Evolutionary conservation across 2,329 filamentous ascomycete species (phyloP).

Genomic region (Colletotrichum nymphaeae): DNA sequence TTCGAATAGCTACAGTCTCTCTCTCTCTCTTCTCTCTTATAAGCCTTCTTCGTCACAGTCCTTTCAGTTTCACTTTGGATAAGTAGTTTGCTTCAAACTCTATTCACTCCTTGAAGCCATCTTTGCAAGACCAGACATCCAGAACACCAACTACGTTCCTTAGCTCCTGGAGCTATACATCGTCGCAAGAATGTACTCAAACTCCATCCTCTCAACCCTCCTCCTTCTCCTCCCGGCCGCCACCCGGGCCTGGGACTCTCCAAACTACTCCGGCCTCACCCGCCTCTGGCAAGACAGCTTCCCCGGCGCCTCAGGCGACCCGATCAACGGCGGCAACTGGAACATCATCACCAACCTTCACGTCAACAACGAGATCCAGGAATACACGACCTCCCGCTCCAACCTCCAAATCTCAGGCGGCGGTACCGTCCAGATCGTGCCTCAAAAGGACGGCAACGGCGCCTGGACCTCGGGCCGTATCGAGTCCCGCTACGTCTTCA

Average conservation of each 20-base stretch:
- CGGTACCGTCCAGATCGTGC: constrained; percentile 63
- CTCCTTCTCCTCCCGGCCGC: constrained; percentile 45
- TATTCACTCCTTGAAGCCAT: background rate
- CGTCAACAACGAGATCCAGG: constrained; percentile 61
- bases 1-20: background rate
- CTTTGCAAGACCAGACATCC: background rate
- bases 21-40: constrained; percentile 12
- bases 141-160: constrained; percentile 4
- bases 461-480: constrained; percentile 63
- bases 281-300: constrained; percentile 59
- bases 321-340: constrained; percentile 52
- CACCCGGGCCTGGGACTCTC: constrained; percentile 48
- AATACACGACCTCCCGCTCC: constrained; percentile 54
- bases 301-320: constrained; percentile 46
- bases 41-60: background rate
- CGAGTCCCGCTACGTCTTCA: constrained; percentile 59
- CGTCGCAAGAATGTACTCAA: constrained; percentile 24
- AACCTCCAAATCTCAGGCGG: constrained; percentile 65
- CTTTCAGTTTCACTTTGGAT: background rate
- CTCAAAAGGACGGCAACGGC: constrained; percentile 50
- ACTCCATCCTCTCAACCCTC: background rate
- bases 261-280: constrained; percentile 52
- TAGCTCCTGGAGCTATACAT: background rate
- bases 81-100: background rate
- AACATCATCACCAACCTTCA: constrained; percentile 57